Percentiles rank a stretch among this genome's conserved stretches.
phyloP scores from a whole-genome alignment of 495 filamentous ascomycete species.

The Bacidia gigantensis region DNA sequence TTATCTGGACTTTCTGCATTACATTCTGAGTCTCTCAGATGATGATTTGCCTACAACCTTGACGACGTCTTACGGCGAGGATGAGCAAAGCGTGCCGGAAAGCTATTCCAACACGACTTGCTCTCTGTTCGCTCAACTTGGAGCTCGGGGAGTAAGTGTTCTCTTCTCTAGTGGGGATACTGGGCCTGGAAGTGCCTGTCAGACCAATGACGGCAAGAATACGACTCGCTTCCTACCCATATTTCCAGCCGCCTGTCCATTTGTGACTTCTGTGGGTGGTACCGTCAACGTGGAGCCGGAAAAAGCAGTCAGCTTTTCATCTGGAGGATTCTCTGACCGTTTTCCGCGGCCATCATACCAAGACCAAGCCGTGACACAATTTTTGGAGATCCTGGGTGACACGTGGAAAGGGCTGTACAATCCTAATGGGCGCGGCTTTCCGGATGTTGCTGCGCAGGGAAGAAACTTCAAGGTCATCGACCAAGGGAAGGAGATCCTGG shows the following conservation, averaged over 20 bases:
- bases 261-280: slow-evolving; percentile 51
- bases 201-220: slow-evolving; percentile 45
- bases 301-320: slow-evolving; percentile 31
- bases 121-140: slow-evolving; percentile 47
- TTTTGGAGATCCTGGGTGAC: slow-evolving; percentile 30
- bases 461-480: slow-evolving; percentile 21
- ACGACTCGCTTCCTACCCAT: slow-evolving; percentile 42
- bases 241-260: slow-evolving; percentile 55
- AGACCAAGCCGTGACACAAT: slow-evolving; percentile 35
- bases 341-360: slow-evolving; percentile 51
- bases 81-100: slow-evolving; percentile 56
- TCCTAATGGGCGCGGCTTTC: slow-evolving; percentile 48
- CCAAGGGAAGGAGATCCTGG: slow-evolving; percentile 20
- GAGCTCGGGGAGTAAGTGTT: slow-evolving; percentile 46
- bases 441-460: slow-evolving; percentile 47
- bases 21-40: slow-evolving; percentile 46
- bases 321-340: slow-evolving; percentile 55
- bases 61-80: slow-evolving; percentile 60
- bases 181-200: slow-evolving; percentile 42
- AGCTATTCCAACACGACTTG: slow-evolving; percentile 42
- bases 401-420: slow-evolving; percentile 38
- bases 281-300: slow-evolving; percentile 41
- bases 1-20: slow-evolving; percentile 66
- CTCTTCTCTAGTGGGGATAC: slow-evolving; percentile 47
- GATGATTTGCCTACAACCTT: slow-evolving; percentile 57